These are phyloP conservation scores for Calophaca sinica DNA, from an alignment of 306 rosid species.

Conservation along the genomic window DNA sequence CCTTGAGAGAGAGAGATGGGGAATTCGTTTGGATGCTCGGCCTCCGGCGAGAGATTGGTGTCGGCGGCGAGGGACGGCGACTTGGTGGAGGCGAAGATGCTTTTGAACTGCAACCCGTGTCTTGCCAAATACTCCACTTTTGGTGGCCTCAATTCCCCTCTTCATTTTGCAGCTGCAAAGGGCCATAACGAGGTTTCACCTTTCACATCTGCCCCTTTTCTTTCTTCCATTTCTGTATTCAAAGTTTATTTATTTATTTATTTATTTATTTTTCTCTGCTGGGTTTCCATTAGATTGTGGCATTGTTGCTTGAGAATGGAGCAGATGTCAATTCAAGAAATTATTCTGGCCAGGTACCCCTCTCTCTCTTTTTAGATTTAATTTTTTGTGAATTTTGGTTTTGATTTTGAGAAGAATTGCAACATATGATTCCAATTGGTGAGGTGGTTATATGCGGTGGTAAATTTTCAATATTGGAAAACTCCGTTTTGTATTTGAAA, in stretches of 20 bases:
- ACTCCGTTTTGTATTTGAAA: too few species aligned
- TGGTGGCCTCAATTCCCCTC: constrained; percentile 96
- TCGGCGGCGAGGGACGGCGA: constrained; percentile 99
- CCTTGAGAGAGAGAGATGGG: constrained; percentile 65
- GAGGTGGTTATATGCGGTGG: constrained; percentile 8
- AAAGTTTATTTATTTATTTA: background rate
- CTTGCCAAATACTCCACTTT: constrained; percentile 93
- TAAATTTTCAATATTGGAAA: too few species aligned
- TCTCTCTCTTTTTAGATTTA: background rate
- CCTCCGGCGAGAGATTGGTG: constrained; percentile 97
- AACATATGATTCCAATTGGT: background rate
- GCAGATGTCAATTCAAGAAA: constrained; percentile 97
- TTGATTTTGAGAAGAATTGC: constrained; percentile 8
- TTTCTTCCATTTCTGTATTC: background rate
- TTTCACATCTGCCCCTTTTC: background rate
- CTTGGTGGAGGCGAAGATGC: constrained; percentile 93
- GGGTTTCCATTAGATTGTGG: constrained; percentile 69
- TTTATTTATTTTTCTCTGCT: constrained; percentile 13
- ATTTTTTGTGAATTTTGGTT: constrained; percentile 6
- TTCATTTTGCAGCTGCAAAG: constrained; percentile 93
- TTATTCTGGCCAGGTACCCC: constrained; percentile 91
- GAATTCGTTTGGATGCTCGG: constrained; percentile 95
- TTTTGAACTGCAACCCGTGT: constrained; percentile 78
- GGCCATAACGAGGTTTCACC: constrained; percentile 89
- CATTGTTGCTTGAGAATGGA: constrained; percentile 92